Evolutionary conservation across 169 alveolate species (phyloP), one percentile per base, ranked within the genome.

Genomic region (Cryptosporidium bovis): DNA sequence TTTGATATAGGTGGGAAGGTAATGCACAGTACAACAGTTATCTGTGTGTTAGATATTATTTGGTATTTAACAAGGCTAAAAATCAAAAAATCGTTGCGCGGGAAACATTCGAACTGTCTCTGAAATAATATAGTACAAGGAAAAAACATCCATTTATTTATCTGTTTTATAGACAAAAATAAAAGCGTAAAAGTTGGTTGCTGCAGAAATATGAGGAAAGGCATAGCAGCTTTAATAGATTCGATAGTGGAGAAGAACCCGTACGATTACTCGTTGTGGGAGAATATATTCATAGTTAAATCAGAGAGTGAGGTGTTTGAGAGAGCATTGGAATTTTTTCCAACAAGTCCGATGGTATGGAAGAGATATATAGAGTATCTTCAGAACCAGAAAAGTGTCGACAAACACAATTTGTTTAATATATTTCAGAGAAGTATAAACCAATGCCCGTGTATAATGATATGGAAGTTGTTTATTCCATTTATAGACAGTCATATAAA

Each of bases 301-400:
- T 62, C 87, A 27, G 87, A 77, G 29, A 60, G 87, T 48, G 87
- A 77, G 27, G 87, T 77, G n/a, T 77, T 77, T 77, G 87, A 77
- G 29, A 77, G 87, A 29, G 87, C 87, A 16, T 46, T 77, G 64
- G 87, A 77, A 34, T 77, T 60, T 48, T 77, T 77, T 24, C 87
- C 87, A 58, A 77, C 87, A 40, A 77, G 87, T 62, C 87, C 87
- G 3, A 62, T 77, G 10, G 77, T 77, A 2, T 77, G 87, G 87
- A 77, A 46, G 64, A 77, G 87, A 48, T 77, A 77, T 48, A 77
- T 77, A 16, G 87, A 77, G 40, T 77, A 60, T 60, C 60, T 77
- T 10, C 87, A 77, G 33, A 46, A 51, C 44, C 87, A 77, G 51
- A 77, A 77, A 12, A 46, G 40, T 18, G 56, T 53, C 16, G 71